Evolutionary conservation across 805 yeast species (phyloP).

Genomic region (Metschnikowia continentalis): DNA sequence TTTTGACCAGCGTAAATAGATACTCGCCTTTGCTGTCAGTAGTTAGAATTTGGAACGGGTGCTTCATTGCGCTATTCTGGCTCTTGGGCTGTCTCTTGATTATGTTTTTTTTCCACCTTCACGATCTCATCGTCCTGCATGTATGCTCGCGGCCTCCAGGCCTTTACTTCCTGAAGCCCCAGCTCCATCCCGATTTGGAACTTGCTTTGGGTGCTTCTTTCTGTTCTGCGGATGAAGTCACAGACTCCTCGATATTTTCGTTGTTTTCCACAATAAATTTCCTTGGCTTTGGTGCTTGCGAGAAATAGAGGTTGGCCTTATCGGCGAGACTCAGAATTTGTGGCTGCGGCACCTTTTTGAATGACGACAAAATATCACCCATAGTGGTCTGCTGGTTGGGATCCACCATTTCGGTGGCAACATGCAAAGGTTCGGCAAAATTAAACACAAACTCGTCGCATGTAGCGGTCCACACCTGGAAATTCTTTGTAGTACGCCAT

Average conservation of each 20-base stretch:
- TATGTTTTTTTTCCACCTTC: slow-evolving; percentile 5
- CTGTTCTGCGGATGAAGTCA: neutral
- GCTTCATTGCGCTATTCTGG: slow-evolving; percentile 42
- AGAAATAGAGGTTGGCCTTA: slow-evolving; percentile 11
- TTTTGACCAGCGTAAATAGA: slow-evolving; percentile 56
- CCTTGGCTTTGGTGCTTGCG: slow-evolving; percentile 18
- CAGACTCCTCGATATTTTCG: neutral
- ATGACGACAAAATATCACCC: slow-evolving; percentile 12
- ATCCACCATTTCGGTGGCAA: slow-evolving; percentile 22
- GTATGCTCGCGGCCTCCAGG: neutral
- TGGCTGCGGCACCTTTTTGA: slow-evolving; percentile 12
- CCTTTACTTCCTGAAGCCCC: slow-evolving; percentile 16
- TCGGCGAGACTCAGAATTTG: slow-evolving; percentile 7
- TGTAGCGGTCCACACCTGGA: slow-evolving; percentile 36
- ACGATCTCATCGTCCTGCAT: slow-evolving; percentile 12
- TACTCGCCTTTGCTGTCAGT: slow-evolving; percentile 42
- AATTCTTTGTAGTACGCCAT: slow-evolving; percentile 36
- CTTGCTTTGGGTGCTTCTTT: slow-evolving; percentile 3
- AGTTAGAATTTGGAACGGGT: slow-evolving; percentile 62
- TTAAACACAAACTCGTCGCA: slow-evolving; percentile 45
- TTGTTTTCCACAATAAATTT: slow-evolving; percentile 10
- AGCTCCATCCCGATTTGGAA: slow-evolving; percentile 11
- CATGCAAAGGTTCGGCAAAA: slow-evolving; percentile 38
- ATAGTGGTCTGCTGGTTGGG: slow-evolving; percentile 14
- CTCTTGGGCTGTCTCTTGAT: neutral